These are phyloP conservation scores for Stromatinia cepivora DNA, from an alignment of 2,329 filamentous ascomycete genomes.

Conservation along the genomic window DNA sequence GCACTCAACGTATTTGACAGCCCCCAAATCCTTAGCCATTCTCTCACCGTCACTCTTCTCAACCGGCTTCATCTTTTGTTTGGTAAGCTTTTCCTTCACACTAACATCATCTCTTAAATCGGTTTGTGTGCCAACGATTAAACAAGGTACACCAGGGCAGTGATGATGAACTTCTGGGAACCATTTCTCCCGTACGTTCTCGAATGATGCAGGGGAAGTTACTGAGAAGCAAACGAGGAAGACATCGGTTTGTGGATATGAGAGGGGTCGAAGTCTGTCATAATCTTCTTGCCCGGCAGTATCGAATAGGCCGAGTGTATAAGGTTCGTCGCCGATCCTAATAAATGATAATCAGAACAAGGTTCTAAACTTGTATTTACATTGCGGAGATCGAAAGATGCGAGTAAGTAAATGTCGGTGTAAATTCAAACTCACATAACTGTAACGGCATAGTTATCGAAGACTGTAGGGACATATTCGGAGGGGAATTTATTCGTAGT, in stretches of 20 bases:
- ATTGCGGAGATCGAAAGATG: not conserved
- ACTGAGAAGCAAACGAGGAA: conserved; percentile 99
- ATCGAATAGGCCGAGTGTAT: conserved; percentile 96
- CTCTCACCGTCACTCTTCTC: conserved; percentile 88
- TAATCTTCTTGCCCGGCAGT: conserved; percentile 99
- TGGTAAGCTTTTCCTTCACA: conserved; percentile 86
- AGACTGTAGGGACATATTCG: conserved; percentile 99
- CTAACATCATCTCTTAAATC: conserved; percentile 88
- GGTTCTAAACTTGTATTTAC: not conserved
- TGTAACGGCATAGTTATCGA: conserved; percentile 99
- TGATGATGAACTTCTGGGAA: conserved; percentile 98
- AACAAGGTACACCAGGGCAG: conserved; percentile 94
- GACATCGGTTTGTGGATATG: conserved; percentile 97
- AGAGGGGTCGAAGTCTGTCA: conserved; percentile 91
- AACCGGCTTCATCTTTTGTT: conserved; percentile 95
- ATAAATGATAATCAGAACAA: conserved; percentile 24
- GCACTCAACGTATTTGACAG: conserved; percentile 98
- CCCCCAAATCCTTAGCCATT: conserved; percentile 96
- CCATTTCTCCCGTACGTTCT: conserved; percentile 99
- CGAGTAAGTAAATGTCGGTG: conserved; percentile 3
- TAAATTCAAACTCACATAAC: conserved; percentile 77
- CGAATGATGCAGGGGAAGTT: conserved; percentile 94
- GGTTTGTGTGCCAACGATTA: conserved; percentile 96
- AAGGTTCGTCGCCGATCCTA: conserved; percentile 99
- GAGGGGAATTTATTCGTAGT: conserved; percentile 99